Evolutionary conservation across 768 basidiomycete genomes (phyloP).

Genomic region (Lactarius psammicola): DNA sequence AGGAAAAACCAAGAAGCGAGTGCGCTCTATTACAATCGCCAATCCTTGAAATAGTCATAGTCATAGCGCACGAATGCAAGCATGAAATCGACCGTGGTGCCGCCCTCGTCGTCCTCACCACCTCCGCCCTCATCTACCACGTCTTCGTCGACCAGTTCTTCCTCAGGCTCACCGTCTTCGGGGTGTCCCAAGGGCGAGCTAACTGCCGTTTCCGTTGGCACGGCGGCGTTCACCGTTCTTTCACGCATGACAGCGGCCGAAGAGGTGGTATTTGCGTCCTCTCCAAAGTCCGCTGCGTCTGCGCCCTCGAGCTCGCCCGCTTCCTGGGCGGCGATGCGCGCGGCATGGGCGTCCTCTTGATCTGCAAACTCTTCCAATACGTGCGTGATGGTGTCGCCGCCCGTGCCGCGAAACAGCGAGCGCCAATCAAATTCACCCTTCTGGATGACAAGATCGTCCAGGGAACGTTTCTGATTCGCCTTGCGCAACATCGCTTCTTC

Average conservation of each 20-base stretch:
- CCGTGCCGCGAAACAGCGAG: conserved; percentile 66
- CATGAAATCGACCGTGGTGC: conserved; percentile 85
- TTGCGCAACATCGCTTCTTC: conserved; percentile 96
- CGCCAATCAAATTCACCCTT: conserved; percentile 96
- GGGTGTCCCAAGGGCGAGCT: conserved; percentile 11
- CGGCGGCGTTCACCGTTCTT: conserved; percentile 20
- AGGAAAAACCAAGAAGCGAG: background rate
- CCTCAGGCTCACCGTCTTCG: conserved; percentile 20
- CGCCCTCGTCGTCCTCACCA: conserved; percentile 52
- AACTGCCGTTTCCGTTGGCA: conserved; percentile 23
- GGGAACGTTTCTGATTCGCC: conserved; percentile 94
- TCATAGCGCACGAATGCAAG: conserved; percentile 60
- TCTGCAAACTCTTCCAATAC: conserved; percentile 88
- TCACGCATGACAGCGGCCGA: background rate
- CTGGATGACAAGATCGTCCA: conserved; percentile 91
- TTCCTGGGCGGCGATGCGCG: conserved; percentile 70
- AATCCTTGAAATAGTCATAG: conserved; percentile 69
- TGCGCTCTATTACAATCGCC: conserved; percentile 53
- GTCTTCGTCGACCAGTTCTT: conserved; percentile 30
- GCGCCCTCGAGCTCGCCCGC: conserved; percentile 71
- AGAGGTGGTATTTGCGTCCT: conserved; percentile 34
- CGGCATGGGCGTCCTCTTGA: conserved; percentile 81
- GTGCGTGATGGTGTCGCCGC: conserved; percentile 48
- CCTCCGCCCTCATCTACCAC: conserved; percentile 38
- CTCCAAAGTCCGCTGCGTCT: conserved; percentile 76